Evolutionary conservation across 306 rosid species (phyloP).

Genomic region (Pueraria montana): DNA sequence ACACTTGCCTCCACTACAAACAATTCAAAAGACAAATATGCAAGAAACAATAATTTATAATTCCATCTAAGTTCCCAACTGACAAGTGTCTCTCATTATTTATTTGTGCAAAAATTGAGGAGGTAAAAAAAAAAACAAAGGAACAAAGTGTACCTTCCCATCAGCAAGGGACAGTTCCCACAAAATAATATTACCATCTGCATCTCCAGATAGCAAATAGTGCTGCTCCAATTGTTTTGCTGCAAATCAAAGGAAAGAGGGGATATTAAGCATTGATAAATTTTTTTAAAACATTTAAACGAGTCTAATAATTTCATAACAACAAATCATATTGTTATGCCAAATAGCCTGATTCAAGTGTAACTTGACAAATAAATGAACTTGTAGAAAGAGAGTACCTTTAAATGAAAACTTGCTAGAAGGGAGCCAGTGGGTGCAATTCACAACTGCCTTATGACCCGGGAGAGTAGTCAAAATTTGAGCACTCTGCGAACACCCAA

Average conservation of each 20-base stretch:
- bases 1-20: constrained; percentile 82
- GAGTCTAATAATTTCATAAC: neutral
- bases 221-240: constrained; percentile 77
- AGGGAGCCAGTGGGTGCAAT: constrained; percentile 97
- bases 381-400: constrained; percentile 59
- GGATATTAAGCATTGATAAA: neutral
- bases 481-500: constrained; percentile 64
- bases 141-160: constrained; percentile 65
- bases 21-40: constrained; percentile 34
- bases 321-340: neutral
- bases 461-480: constrained; percentile 94
- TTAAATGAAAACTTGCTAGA: constrained; percentile 71
- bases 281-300: neutral
- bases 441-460: constrained; percentile 86
- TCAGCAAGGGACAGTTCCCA: constrained; percentile 78
- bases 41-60: constrained; percentile 8
- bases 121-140: neutral
- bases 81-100: constrained; percentile 27
- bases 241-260: constrained; percentile 42
- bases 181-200: constrained; percentile 77
- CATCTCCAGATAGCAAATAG: constrained; percentile 90
- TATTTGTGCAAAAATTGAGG: neutral
- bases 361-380: neutral
- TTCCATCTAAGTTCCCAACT: constrained; percentile 32
- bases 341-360: constrained; percentile 27